Evolutionary conservation across 352 stramenopile species (phyloP).

Genomic region (Phytophthora lateralis): DNA sequence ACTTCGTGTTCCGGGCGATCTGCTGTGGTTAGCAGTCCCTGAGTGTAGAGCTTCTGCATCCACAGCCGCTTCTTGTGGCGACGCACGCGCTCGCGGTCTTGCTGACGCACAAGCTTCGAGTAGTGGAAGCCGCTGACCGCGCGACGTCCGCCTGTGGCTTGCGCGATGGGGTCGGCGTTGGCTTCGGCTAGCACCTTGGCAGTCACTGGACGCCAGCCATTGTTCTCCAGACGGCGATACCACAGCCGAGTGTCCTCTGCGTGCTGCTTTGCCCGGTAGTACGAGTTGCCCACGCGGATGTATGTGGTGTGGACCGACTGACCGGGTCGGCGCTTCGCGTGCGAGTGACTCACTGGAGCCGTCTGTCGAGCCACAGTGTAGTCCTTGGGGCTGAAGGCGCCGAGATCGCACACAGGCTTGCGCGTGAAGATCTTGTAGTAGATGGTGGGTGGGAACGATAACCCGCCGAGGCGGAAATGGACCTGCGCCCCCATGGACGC

Average conservation of each 20-base stretch:
- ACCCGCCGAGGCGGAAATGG: conserved; percentile 87
- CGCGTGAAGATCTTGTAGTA: conserved; percentile 95
- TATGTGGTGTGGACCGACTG: conserved; percentile 33
- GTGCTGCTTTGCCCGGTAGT: conserved; percentile 63
- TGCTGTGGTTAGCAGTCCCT: conserved; percentile 49
- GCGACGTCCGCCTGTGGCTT: conserved; percentile 48
- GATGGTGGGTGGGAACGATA: conserved; percentile 90
- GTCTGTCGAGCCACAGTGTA: conserved; percentile 70
- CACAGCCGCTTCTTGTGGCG: conserved; percentile 75
- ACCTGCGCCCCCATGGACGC: conserved; percentile 82
- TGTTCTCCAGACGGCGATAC: conserved; percentile 91
- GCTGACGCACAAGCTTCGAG: conserved; percentile 54
- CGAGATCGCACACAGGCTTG: conserved; percentile 85
- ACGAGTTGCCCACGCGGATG: conserved; percentile 78
- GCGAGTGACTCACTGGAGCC: conserved; percentile 31
- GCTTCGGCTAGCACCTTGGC: conserved; percentile 76
- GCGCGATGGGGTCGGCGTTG: conserved; percentile 57
- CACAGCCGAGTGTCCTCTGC: conserved; percentile 67
- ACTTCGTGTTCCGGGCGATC: conserved; percentile 17
- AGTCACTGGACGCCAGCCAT: conserved; percentile 90
- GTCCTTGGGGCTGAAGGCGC: conserved; percentile 90
- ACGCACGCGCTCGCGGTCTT: conserved; percentile 56
- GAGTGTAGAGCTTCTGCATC: conserved; percentile 82
- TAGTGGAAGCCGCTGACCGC: conserved; percentile 43
- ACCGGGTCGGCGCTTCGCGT: conserved; percentile 18